Evolutionary conservation across 2,329 filamentous ascomycete genomes (phyloP).

Genomic region (Lasiodiplodia sp.): DNA sequence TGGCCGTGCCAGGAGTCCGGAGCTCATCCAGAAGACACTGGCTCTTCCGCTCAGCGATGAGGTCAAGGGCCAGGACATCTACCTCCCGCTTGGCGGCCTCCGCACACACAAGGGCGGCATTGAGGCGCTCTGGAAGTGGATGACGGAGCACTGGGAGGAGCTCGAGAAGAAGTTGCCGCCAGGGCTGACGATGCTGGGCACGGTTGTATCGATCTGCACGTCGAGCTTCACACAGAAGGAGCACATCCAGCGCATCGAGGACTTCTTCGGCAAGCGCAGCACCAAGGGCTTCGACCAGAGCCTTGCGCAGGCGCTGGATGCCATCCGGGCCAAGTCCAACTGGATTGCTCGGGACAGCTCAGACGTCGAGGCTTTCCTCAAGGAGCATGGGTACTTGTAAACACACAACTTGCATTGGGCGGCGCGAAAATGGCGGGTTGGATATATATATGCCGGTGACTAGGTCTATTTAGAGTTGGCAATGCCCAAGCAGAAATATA

Average conservation of each 20-base stretch:
- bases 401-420: conserved; percentile 21
- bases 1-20: conserved; percentile 77
- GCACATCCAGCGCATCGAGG: conserved; percentile 77
- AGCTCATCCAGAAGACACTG: conserved; percentile 83
- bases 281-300: conserved; percentile 89
- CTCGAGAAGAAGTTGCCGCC: conserved; percentile 83
- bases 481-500: neutral
- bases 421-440: conserved; percentile 9
- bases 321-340: conserved; percentile 81
- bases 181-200: conserved; percentile 84
- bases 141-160: conserved; percentile 87
- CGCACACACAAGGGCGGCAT: conserved; percentile 80
- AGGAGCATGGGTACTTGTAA: conserved; percentile 67
- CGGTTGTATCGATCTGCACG: conserved; percentile 82
- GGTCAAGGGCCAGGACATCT: conserved; percentile 94
- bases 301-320: conserved; percentile 87
- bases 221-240: conserved; percentile 79
- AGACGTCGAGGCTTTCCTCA: conserved; percentile 78
- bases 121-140: conserved; percentile 80
- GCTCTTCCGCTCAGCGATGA: conserved; percentile 77
- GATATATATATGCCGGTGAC: neutral
- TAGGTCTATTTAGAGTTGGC: neutral
- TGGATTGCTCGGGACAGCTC: conserved; percentile 79
- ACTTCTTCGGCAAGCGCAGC: conserved; percentile 82
- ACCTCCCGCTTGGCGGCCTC: conserved; percentile 82